A percentile compares a stretch with the other conserved stretches of the same genome.
phyloP scores from a whole-genome alignment of 2,329 filamentous ascomycete genomes.

The Penicillium rolfsii region DNA sequence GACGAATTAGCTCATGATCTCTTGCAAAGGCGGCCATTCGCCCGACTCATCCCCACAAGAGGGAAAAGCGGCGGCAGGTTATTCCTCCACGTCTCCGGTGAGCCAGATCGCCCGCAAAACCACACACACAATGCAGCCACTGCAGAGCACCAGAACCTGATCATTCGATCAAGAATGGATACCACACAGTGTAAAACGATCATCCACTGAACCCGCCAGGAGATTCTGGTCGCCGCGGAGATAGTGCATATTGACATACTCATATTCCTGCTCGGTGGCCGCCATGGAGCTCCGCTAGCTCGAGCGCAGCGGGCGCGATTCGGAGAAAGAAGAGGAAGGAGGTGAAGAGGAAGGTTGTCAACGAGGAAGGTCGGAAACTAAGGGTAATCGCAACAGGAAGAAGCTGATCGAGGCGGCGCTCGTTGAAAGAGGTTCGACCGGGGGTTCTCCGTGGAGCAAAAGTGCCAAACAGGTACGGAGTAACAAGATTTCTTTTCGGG shows the following conservation, averaged over 20 bases:
- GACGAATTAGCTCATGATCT: constrained; percentile 27
- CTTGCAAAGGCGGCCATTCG: neutral
- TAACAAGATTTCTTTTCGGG: constrained; percentile 4
- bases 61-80: constrained; percentile 8
- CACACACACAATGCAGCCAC: neutral
- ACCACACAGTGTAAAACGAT: neutral
- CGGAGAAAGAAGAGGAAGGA: constrained; percentile 19
- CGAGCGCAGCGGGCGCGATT: constrained; percentile 40
- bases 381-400: neutral
- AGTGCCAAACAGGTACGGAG: constrained; percentile 17
- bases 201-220: neutral
- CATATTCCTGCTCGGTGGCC: constrained; percentile 49
- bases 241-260: constrained; percentile 41
- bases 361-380: constrained; percentile 1
- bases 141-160: neutral
- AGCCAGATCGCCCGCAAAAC: neutral
- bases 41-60: neutral
- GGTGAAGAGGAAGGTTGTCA: constrained; percentile 1
- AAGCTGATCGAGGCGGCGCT: neutral
- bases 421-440: constrained; percentile 15
- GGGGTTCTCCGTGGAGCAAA: constrained; percentile 16
- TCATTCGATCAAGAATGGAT: neutral
- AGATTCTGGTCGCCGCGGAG: constrained; percentile 15
- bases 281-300: constrained; percentile 47
- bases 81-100: neutral